phyloP scores from a whole-genome alignment of 2,329 filamentous ascomycete genomes.

The Niveomyces coronatus region DNA sequence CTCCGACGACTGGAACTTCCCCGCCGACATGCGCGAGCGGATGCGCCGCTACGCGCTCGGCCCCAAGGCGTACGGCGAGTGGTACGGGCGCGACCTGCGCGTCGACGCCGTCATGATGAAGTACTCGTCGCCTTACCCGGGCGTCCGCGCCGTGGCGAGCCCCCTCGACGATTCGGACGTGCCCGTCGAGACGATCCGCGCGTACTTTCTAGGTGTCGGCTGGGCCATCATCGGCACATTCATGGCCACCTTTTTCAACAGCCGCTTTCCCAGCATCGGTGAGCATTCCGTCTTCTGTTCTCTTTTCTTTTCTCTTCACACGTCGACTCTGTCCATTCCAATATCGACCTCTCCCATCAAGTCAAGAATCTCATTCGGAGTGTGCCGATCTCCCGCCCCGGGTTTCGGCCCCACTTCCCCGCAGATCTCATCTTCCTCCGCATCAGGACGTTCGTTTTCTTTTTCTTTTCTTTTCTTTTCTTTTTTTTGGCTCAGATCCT shows the following conservation, averaged over 20 bases:
- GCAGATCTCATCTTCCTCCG: neutral
- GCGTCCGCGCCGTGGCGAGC: constrained; percentile 30
- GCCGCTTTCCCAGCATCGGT: constrained; percentile 28
- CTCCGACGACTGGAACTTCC: constrained; percentile 35
- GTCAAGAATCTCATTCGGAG: too few relatives aligned
- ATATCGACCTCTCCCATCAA: neutral
- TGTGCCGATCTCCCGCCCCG: too few relatives aligned
- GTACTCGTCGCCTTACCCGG: constrained; percentile 32
- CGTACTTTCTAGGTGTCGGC: constrained; percentile 30
- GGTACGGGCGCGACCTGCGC: constrained; percentile 30
- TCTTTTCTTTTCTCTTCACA: neutral
- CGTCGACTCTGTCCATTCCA: neutral
- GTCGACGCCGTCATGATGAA: constrained; percentile 30
- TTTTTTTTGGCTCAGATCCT: too few relatives aligned
- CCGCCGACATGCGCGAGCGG: constrained; percentile 29
- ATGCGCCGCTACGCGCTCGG: constrained; percentile 29
- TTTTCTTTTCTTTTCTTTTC: too few relatives aligned
- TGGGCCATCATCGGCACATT: constrained; percentile 30
- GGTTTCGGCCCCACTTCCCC: neutral
- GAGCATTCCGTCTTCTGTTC: constrained; percentile 9
- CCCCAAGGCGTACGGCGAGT: constrained; percentile 28
- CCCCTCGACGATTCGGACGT: constrained; percentile 24
- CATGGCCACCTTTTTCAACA: constrained; percentile 31
- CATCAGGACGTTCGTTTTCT: too few relatives aligned
- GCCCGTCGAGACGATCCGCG: constrained; percentile 31